phyloP scores from a whole-genome alignment of 2,329 filamentous ascomycete species.

The Fusarium continuum region DNA sequence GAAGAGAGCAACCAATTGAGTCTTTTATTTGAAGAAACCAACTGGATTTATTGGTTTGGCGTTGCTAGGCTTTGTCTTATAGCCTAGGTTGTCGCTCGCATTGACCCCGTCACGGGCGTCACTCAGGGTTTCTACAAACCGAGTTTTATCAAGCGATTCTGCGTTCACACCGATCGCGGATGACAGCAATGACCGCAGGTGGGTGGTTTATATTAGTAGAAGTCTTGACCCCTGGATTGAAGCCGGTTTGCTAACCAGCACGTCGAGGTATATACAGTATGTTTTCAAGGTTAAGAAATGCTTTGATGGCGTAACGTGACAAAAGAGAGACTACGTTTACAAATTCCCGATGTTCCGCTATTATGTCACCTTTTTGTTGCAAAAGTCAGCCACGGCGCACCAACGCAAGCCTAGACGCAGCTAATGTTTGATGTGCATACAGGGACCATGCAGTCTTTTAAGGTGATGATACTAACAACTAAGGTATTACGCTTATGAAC shows the following conservation, averaged over 20 bases:
- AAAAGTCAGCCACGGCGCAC: constrained; percentile 14
- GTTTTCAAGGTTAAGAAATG: neutral
- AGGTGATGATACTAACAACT: neutral
- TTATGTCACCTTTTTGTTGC: constrained; percentile 7
- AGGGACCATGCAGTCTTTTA: neutral
- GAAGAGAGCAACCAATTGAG: constrained; percentile 9
- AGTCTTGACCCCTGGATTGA: neutral
- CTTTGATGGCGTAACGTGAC: neutral
- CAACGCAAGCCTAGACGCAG: constrained; percentile 12
- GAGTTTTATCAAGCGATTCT: neutral
- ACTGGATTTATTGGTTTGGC: constrained; percentile 4
- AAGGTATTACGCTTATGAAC: neutral
- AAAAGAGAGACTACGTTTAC: constrained; percentile 3
- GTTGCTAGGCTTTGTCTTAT: neutral
- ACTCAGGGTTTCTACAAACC: neutral
- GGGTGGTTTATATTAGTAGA: neutral
- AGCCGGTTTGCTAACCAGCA: neutral
- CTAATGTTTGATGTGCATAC: constrained; percentile 9
- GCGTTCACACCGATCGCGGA: neutral
- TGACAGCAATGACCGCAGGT: constrained; percentile 9
- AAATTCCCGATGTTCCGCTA: neutral
- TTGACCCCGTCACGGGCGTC: neutral
- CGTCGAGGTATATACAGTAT: neutral
- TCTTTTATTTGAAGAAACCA: neutral
- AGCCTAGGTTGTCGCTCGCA: constrained; percentile 1